These are phyloP conservation scores for Daldinia concentrica DNA, from an alignment of 495 filamentous ascomycete species.

Conservation along the genomic window DNA sequence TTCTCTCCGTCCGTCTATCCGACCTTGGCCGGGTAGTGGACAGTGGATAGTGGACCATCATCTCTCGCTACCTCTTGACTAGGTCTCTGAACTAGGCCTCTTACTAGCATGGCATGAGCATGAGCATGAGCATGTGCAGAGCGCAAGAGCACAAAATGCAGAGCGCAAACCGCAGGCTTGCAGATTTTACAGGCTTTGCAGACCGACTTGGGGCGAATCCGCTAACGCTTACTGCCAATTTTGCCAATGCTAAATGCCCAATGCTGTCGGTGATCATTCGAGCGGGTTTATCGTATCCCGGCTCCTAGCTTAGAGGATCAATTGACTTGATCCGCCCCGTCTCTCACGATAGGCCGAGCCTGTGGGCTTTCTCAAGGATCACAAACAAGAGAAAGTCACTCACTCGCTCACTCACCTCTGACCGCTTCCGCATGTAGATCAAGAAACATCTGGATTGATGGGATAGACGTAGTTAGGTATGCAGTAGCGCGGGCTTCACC, in stretches of 20 bases:
- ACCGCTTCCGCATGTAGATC: slow-evolving; percentile 39
- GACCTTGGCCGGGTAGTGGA: slow-evolving; percentile 36
- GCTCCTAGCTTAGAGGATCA: slow-evolving; percentile 23
- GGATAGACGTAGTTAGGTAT: slow-evolving; percentile 21
- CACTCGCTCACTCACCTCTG: slow-evolving; percentile 22
- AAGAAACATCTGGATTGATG: slow-evolving; percentile 21
- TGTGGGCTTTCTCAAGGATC: slow-evolving; percentile 20
- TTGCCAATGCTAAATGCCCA: slow-evolving; percentile 18
- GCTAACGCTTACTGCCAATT: slow-evolving; percentile 28
- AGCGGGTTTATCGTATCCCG: slow-evolving; percentile 28
- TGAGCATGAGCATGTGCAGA: slow-evolving; percentile 35
- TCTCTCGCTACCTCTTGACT: slow-evolving; percentile 14
- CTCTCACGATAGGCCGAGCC: slow-evolving; percentile 24
- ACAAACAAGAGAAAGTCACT: slow-evolving; percentile 16
- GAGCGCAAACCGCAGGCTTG: slow-evolving; percentile 12
- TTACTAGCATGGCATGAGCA: slow-evolving; percentile 27
- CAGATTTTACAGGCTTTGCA: slow-evolving; percentile 23
- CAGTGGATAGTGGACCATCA: background rate
- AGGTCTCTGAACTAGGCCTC: background rate
- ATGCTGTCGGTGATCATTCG: slow-evolving; percentile 24
- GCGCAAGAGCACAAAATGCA: slow-evolving; percentile 9
- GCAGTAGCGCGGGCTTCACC: slow-evolving; percentile 32
- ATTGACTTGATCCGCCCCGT: slow-evolving; percentile 31
- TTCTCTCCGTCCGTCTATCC: slow-evolving; percentile 33
- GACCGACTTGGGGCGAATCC: slow-evolving; percentile 29